Percentiles rank a stretch among this genome's conserved stretches.
These are phyloP conservation scores for Chalciporus pseudorubinellus DNA, from an alignment of 768 basidiomycete species.

Conservation along the genomic window DNA sequence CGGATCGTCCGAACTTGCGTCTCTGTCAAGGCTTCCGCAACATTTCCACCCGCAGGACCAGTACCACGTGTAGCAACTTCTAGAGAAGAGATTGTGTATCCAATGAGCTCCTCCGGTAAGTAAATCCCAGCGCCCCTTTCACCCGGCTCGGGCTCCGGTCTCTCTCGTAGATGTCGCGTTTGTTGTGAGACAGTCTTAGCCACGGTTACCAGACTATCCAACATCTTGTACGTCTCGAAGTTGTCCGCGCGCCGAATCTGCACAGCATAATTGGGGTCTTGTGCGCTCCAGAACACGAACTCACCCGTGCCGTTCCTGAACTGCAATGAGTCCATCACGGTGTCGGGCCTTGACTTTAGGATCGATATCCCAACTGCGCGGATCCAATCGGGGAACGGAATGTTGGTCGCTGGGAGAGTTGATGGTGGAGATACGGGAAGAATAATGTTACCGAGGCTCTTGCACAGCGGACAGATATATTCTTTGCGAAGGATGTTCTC, in stretches of 20 bases:
- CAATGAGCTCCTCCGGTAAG: constrained; percentile 86
- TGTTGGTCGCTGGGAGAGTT: constrained; percentile 41
- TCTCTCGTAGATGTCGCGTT: constrained; percentile 75
- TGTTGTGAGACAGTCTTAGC: constrained; percentile 82
- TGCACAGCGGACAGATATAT: constrained; percentile 96
- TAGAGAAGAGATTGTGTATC: constrained; percentile 80
- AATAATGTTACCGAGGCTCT: constrained; percentile 92
- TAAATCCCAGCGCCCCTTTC: constrained; percentile 86
- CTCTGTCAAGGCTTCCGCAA: constrained; percentile 69
- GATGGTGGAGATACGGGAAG: constrained; percentile 70
- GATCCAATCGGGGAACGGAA: constrained; percentile 86
- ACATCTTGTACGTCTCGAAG: constrained; percentile 70
- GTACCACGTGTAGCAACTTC: constrained; percentile 80
- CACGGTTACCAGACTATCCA: constrained; percentile 81
- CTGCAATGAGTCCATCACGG: constrained; percentile 67
- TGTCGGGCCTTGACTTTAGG: constrained; percentile 78
- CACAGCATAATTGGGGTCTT: constrained; percentile 66
- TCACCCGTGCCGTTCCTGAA: constrained; percentile 81
- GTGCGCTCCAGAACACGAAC: constrained; percentile 85
- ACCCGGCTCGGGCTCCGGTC: constrained; percentile 64
- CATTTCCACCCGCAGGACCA: constrained; percentile 43
- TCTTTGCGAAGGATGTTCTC: constrained; percentile 93
- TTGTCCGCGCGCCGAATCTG: constrained; percentile 54
- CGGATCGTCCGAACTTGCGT: constrained; percentile 74
- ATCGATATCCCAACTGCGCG: constrained; percentile 86